These are phyloP conservation scores for Acephala macrosclerotiorum DNA, from an alignment of 2,329 filamentous ascomycete genomes.

Conservation along the genomic window DNA sequence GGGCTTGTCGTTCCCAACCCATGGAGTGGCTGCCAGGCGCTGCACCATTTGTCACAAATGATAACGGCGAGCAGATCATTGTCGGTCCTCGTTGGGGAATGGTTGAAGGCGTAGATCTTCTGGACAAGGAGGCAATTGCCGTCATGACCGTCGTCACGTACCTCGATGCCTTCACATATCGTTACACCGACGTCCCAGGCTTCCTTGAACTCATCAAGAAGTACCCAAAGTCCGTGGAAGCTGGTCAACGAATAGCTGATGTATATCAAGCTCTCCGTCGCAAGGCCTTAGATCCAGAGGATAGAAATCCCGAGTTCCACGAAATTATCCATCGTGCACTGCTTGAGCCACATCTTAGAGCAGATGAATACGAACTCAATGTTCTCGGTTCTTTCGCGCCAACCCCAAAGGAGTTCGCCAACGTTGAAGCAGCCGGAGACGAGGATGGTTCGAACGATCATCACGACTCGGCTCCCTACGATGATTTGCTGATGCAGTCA, in stretches of 20 bases:
- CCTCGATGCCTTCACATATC: not conserved
- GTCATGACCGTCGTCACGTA: not conserved
- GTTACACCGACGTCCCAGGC: not conserved
- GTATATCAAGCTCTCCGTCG: not conserved
- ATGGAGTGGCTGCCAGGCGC: not conserved
- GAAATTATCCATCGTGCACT: constrained; percentile 13
- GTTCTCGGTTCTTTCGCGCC: not conserved
- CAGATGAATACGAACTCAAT: not conserved
- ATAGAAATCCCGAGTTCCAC: not conserved
- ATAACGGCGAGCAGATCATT: not conserved
- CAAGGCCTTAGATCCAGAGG: not conserved
- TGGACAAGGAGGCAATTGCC: not conserved
- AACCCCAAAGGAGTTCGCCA: not conserved
- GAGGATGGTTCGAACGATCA: not conserved
- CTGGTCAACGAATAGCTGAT: not conserved
- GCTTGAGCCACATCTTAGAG: not conserved
- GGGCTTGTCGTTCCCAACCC: not conserved
- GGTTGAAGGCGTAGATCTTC: not conserved
- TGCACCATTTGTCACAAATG: not conserved
- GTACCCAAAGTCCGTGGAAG: not conserved
- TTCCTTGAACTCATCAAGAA: not conserved
- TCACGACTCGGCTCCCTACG: not conserved
- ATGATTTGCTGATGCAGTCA: not conserved
- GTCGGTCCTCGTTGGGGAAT: not conserved
- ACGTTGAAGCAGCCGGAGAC: not conserved